Percentiles rank a stretch among this genome's conserved stretches.
phyloP scores from a whole-genome alignment of 2,329 filamentous ascomycete species.

The Penicillium sp. region DNA sequence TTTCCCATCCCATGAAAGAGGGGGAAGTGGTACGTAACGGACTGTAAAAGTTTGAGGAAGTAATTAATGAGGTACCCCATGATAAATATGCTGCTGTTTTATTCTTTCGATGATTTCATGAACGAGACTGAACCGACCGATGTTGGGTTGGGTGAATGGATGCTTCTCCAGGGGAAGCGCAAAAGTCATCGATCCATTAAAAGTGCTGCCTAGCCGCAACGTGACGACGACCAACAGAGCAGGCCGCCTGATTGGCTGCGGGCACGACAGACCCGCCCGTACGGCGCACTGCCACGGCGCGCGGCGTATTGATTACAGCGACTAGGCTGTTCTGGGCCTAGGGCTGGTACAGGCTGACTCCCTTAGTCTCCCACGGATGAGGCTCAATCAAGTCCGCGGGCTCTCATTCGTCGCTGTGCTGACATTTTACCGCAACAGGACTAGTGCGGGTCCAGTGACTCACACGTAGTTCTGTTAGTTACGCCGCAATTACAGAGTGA shows the following conservation, averaged over 20 bases:
- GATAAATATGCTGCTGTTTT: not conserved
- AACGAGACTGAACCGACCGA: not conserved
- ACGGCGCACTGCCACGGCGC: conserved; percentile 5
- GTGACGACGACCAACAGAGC: conserved; percentile 2
- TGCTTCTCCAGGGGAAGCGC: not conserved
- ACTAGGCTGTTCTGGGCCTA: conserved; percentile 1
- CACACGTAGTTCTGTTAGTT: not conserved
- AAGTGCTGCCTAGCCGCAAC: conserved; percentile 13
- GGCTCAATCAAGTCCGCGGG: conserved; percentile 1
- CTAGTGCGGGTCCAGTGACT: not conserved
- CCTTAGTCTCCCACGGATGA: conserved; percentile 4
- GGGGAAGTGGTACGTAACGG: conserved; percentile 4
- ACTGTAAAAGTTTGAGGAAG: conserved; percentile 6
- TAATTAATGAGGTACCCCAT: conserved; percentile 11
- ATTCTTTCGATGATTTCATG: not conserved
- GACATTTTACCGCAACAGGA: not conserved
- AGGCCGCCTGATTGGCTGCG: not conserved
- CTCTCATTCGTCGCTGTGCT: not conserved
- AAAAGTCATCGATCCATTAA: conserved; percentile 9
- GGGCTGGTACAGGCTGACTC: not conserved
- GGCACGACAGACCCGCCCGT: not conserved
- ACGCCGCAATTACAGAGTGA: not conserved
- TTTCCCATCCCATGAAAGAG: conserved; percentile 5
- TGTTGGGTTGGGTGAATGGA: too few species aligned
- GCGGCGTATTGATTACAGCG: not conserved